Evolutionary conservation across 495 filamentous ascomycete genomes (phyloP), one percentile per base, ranked within the genome.

Genomic region (Penicillium waksmanii): DNA sequence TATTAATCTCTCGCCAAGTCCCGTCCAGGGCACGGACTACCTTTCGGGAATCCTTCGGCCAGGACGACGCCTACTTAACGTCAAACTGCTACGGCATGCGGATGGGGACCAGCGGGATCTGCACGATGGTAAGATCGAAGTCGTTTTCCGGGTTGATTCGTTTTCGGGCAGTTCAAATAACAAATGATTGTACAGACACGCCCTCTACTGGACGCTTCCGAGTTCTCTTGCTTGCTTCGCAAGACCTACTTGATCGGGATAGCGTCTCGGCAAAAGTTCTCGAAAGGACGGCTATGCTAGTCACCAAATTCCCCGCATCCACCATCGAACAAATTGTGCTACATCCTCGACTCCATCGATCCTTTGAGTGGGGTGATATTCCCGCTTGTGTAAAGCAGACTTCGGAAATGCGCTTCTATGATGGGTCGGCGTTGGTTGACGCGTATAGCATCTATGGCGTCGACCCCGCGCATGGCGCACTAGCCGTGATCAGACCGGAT

Each of bases 391-490:
- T 87, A 56, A 84, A 85, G 64, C 79, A 82, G 5, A 82, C 77
- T 46, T 77, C 83, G 27, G 71, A 82, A 57, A 78, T 80, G 59
- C 64, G 67, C 0, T 87, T 87, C 7, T 87, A 85, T 76, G 84
- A 87, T 59, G 89, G 88, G 44, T 77, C 79, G 11, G 85, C 83
- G 56, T 77, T 89, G 15, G 89, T 82, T 64, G 84, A 84, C 51
- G 87, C 85, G 1, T 91, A 90, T 68, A 69, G 73, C 31, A 80
- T 77, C 5, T 88, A 85, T 53, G 89, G 86, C 0, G 80, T 92
- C 3, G 79, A 88, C 65, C 68, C 63, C 27, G 77, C 81, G 35
- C 71, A 66, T 19, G 89, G 89, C 0, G 85, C 83, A 53, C 65
- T 88, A n/a, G 85, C 87, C 10, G 77, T 87, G 31, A 47, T 80